Evolutionary conservation across 164 flowering plant genomes (phyloP).

Genomic region (Magnolia officinalis): DNA sequence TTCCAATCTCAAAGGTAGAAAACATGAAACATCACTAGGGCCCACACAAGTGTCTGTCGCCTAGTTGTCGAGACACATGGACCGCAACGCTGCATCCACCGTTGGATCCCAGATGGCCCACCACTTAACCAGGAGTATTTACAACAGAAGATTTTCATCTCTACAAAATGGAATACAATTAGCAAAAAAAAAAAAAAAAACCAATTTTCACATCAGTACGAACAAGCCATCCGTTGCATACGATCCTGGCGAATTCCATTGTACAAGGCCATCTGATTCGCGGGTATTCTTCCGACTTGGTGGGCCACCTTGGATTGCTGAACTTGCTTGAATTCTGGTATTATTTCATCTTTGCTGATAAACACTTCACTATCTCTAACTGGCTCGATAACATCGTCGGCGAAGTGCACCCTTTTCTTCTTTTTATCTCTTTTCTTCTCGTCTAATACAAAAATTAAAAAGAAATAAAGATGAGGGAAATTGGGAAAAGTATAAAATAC

Average conservation of each 20-base stretch:
- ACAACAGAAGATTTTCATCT: neutral
- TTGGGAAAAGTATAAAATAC: neutral
- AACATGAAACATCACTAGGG: neutral
- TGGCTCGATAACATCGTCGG: conserved; percentile 73
- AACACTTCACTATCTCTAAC: conserved; percentile 30
- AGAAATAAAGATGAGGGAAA: neutral
- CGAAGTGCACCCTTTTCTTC: conserved; percentile 75
- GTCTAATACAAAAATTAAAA: conserved; percentile 7
- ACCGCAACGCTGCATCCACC: too few species aligned
- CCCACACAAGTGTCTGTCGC: neutral
- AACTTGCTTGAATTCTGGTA: neutral
- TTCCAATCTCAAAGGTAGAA: neutral
- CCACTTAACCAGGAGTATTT: too few species aligned
- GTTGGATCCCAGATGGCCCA: too few species aligned
- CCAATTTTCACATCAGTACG: neutral
- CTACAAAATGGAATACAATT: neutral
- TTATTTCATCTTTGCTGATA: conserved; percentile 18
- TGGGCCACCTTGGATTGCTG: neutral
- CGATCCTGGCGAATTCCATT: conserved; percentile 73
- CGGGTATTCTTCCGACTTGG: conserved; percentile 39
- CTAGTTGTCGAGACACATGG: too few species aligned
- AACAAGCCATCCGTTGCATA: conserved; percentile 38
- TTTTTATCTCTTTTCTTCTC: conserved; percentile 35
- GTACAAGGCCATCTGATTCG: conserved; percentile 61
- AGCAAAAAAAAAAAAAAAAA: neutral